A percentile compares a stretch with the other conserved stretches of the same genome.
Evolutionary conservation across 1,284 basidiomycete species (phyloP).

Genomic region (Tilletia indica): DNA sequence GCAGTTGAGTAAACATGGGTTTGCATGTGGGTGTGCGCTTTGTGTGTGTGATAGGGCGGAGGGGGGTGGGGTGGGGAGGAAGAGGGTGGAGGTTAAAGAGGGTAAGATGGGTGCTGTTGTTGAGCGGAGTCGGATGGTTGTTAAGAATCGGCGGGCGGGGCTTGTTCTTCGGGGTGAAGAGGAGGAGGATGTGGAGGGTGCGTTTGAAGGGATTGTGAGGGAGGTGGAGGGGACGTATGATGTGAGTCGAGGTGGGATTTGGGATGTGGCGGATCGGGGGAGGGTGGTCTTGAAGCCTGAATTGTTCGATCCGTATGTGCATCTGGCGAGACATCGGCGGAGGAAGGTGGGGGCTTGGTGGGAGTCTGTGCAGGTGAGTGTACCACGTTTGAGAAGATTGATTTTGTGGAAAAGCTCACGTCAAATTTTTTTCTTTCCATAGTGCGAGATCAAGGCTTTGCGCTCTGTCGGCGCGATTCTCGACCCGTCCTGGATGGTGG

Average conservation of each 20-base stretch:
- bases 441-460: constrained; percentile 14
- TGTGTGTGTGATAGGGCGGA: constrained; percentile 45
- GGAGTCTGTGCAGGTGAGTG: constrained; percentile 2
- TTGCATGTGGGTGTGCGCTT: constrained; percentile 45
- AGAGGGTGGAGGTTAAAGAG: constrained; percentile 35
- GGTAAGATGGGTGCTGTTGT: constrained; percentile 41
- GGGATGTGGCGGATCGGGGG: no score
- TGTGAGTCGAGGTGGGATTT: not conserved
- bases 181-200: constrained; percentile 38
- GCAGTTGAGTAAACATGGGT: constrained; percentile 51
- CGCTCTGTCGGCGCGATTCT: constrained; percentile 7
- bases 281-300: constrained; percentile 11
- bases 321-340: not conserved
- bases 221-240: constrained; percentile 42
- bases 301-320: constrained; percentile 4
- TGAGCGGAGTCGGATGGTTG: constrained; percentile 43
- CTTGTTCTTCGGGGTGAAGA: constrained; percentile 23
- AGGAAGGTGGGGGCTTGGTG: not conserved
- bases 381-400: not conserved
- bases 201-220: constrained; percentile 33
- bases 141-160: constrained; percentile 31
- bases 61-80: constrained; percentile 30
- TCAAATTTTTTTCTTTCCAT: not conserved
- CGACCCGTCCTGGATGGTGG: not conserved
- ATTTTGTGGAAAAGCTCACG: not conserved